Evolutionary conservation across 139 green algal species (phyloP).

Genomic region (Chlamydomonas sphaeroides): DNA sequence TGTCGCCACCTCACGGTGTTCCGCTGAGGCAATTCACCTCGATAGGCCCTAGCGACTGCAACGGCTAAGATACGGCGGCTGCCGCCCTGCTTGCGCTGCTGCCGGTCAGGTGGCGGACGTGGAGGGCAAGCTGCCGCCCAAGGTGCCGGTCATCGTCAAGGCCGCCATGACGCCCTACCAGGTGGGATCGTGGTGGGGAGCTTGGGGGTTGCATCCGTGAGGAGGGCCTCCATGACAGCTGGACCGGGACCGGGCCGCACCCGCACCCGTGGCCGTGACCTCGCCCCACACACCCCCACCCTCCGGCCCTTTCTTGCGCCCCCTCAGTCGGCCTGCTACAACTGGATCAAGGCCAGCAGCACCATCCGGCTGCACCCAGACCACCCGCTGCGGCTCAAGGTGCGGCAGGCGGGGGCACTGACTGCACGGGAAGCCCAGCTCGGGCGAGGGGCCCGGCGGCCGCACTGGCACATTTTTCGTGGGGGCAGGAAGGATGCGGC

Average conservation of each 20-base stretch:
- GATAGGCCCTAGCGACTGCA: no score
- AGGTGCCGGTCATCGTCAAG: slow-evolving; percentile 84
- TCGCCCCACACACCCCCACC: background rate
- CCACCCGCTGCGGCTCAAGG: slow-evolving; percentile 57
- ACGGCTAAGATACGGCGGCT: no score
- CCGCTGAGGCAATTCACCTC: no score
- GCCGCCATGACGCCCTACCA: slow-evolving; percentile 86
- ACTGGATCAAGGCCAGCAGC: slow-evolving; percentile 88
- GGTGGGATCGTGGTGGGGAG: slow-evolving; percentile 13
- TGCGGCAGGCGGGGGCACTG: no score
- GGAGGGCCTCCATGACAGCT: background rate
- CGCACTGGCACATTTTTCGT: no score
- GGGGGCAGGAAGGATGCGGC: background rate
- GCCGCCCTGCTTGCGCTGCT: no score
- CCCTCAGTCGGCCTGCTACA: slow-evolving; percentile 82
- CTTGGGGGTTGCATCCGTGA: slow-evolving; percentile 8
- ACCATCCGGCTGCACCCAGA: slow-evolving; percentile 87
- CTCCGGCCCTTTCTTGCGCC: background rate
- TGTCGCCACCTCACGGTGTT: no score
- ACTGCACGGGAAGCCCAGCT: background rate
- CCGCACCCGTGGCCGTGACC: no score
- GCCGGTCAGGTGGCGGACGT: slow-evolving; percentile 71
- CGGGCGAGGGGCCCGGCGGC: no score
- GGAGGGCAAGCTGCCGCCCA: slow-evolving; percentile 93
- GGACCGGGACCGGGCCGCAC: no score